Base-by-base conservation (phyloP, 805 yeast species). In the Metschnikowia kunwiensis region DNA sequence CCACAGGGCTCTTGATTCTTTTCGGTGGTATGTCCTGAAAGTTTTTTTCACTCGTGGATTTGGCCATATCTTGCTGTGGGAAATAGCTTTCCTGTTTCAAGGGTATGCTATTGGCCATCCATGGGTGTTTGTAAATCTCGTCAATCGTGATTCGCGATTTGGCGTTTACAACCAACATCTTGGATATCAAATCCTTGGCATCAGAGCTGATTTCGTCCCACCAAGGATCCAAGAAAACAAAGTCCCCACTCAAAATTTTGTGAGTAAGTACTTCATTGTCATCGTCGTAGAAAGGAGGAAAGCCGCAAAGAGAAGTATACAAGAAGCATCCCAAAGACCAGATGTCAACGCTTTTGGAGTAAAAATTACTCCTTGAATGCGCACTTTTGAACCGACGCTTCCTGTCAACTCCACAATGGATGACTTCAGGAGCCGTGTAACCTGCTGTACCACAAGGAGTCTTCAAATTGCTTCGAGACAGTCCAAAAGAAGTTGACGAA, bases 391-490 rank as follows among this genome's bases (percentile, higher is more conserved):
- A 49, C 7, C 45, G 36, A 15, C 47, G 32, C 26, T 44, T 44
- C 30, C 80, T 74, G 65, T 89, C 95, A 60, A 93, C 97, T 1
- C 53, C 53, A 23, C 53, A 49, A 47, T 83, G 80, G 26, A 93
- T 97, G 50, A 93, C 91, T 61, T 93, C 98, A 0, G 98, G 98
- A 0, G 98, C 98, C 2, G 97, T 91, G 55, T 93, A 93, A 3
- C 97, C 97, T 12, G 93, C 96, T 1, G 98, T 93, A 34, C 98
- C 98, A 64, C 98, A 93, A 0, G 98, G 98, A 0, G 98, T 93
- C 72, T 87, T 86, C 15, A 97, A 86, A 51, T 85, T 85, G 22
- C 47, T 43, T 17, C 36, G 16, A 5, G 28, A 30, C 7, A 27
- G 26, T 10, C 32, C 37, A 7, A 19, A 24, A n/a, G 44, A 30